Conservation (phyloP, 306 rosid species). For the Comarum palustre region DNA sequence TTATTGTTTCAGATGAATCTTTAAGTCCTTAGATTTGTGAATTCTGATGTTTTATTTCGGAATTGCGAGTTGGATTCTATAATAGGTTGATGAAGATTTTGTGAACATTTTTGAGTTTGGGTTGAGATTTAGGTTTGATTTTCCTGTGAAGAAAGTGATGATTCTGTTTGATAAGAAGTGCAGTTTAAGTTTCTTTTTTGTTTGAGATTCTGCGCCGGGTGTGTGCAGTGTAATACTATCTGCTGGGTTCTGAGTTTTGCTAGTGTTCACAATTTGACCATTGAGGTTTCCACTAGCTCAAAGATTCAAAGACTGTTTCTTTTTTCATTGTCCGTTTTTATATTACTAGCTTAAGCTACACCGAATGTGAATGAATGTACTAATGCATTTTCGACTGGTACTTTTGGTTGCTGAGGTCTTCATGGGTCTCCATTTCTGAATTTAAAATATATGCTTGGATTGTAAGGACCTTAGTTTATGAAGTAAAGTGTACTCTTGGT, state of each 20-base stretch:
- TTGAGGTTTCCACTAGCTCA: too few relatives aligned
- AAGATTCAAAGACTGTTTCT: too few relatives aligned
- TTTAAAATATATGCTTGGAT: neutral
- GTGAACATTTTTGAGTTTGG: neutral
- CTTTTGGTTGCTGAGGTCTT: neutral
- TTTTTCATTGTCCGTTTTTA: neutral
- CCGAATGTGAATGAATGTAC: neutral
- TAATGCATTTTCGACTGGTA: neutral
- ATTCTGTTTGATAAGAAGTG: neutral
- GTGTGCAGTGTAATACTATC: neutral
- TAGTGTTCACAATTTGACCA: too few relatives aligned
- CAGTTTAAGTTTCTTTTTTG: neutral
- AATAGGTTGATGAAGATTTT: neutral
- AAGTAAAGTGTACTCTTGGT: constrained; percentile 10
- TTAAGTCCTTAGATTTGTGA: neutral
- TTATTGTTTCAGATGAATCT: neutral
- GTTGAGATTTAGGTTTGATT: neutral
- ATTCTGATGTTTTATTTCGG: neutral
- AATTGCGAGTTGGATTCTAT: neutral
- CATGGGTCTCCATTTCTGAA: neutral
- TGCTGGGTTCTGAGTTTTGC: neutral
- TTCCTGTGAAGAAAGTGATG: neutral
- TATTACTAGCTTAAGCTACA: neutral
- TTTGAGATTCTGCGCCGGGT: neutral
- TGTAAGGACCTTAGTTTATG: neutral